Conservation (phyloP, 495 filamentous ascomycete genomes). For the Hypoxylon fragiforme region DNA sequence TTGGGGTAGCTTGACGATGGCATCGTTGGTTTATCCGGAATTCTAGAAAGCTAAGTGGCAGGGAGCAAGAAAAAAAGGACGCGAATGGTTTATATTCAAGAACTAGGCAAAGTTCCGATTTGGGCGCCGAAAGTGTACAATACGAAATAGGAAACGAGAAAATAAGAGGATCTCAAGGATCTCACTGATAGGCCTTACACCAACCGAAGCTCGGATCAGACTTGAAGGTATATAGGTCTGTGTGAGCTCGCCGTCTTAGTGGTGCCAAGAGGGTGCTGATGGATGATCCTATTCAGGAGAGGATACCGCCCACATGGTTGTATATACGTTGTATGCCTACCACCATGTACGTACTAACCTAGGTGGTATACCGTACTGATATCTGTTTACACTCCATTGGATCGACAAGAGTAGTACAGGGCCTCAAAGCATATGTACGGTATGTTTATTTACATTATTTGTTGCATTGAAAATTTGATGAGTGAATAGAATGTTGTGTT, state of each 20-base stretch:
- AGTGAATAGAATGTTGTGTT: too few relatives aligned
- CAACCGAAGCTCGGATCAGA: conserved; percentile 23
- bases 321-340: conserved; percentile 21
- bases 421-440: conserved; percentile 5
- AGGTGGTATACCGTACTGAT: conserved; percentile 21
- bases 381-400: conserved; percentile 31
- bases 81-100: conserved; percentile 18
- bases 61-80: conserved; percentile 1
- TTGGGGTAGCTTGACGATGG: conserved; percentile 18
- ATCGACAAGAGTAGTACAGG: conserved; percentile 17
- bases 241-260: conserved; percentile 11
- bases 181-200: conserved; percentile 1
- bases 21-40: conserved; percentile 15
- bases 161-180: too few relatives aligned
- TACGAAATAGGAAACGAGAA: conserved; percentile 1
- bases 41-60: conserved; percentile 14
- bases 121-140: conserved; percentile 11
- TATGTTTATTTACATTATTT: not conserved
- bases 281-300: conserved; percentile 19
- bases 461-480: too few relatives aligned
- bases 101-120: conserved; percentile 19
- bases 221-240: conserved; percentile 3
- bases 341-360: too few relatives aligned
- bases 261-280: conserved; percentile 25
- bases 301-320: conserved; percentile 6